Conservation (phyloP, 2,329 filamentous ascomycete species). For the Alternaria novae-zelandiae region DNA sequence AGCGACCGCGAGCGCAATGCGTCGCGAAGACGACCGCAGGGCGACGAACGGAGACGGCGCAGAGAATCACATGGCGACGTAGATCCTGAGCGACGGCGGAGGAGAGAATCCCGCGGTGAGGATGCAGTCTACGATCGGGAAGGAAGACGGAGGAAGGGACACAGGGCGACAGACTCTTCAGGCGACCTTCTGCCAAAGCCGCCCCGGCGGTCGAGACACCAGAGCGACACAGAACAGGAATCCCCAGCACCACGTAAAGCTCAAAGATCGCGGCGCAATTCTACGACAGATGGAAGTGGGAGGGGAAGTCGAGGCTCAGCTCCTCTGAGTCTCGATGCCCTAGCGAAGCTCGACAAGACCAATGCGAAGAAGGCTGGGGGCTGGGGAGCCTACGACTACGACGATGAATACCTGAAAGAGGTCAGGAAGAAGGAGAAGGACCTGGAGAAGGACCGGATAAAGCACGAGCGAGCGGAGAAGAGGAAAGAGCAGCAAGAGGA, state of each 20-base stretch:
- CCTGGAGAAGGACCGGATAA: conserved; percentile 44
- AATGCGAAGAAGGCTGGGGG: conserved; percentile 60
- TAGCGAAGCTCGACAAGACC: conserved; percentile 70
- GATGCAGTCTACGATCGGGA: conserved; percentile 32
- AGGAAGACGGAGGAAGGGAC: conserved; percentile 40
- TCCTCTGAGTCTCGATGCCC: conserved; percentile 61
- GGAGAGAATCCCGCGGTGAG: conserved; percentile 27
- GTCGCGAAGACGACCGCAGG: conserved; percentile 29
- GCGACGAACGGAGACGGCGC: conserved; percentile 37
- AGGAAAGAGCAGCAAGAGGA: conserved; percentile 52
- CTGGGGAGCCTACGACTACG: conserved; percentile 52
- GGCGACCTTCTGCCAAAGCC: conserved; percentile 44
- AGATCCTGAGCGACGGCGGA: conserved; percentile 27
- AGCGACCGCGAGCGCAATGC: conserved; percentile 32
- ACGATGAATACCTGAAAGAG: conserved; percentile 47
- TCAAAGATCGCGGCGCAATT: conserved; percentile 26
- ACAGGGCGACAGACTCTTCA: conserved; percentile 50
- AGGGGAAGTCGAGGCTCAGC: conserved; percentile 38
- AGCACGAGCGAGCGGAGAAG: conserved; percentile 38
- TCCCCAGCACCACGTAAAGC: conserved; percentile 31
- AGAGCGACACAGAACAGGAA: conserved; percentile 43
- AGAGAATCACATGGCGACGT: conserved; percentile 36
- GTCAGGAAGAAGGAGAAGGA: conserved; percentile 45
- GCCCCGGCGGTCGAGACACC: conserved; percentile 23
- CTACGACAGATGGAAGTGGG: conserved; percentile 34